Evolutionary conservation across 2,329 filamentous ascomycete species (phyloP).

Genomic region (Hawksworthiomyces lignivorus): DNA sequence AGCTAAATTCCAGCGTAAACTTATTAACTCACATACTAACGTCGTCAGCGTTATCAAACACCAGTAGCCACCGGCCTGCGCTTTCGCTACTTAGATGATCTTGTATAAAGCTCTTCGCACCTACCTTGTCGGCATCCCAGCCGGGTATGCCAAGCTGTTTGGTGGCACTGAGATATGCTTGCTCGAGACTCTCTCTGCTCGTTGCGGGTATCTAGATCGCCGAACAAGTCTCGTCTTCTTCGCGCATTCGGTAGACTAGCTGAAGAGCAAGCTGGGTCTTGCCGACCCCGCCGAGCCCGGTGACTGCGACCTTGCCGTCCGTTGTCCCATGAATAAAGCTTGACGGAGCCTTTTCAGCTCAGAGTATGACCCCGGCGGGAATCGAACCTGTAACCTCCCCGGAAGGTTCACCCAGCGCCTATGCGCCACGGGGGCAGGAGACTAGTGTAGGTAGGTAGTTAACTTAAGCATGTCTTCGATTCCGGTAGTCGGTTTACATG

Average conservation of each 20-base stretch:
- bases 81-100: conserved; percentile 19
- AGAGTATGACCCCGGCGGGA: too few species aligned
- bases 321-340: conserved; percentile 11
- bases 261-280: conserved; percentile 34
- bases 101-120: conserved; percentile 30
- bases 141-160: conserved; percentile 20
- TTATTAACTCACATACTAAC: conserved; percentile 19
- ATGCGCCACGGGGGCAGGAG: too few species aligned
- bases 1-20: not conserved
- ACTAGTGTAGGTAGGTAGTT: too few species aligned
- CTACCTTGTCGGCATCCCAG: conserved; percentile 24
- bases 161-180: conserved; percentile 27
- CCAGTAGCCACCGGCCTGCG: conserved; percentile 30
- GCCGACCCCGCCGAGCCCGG: conserved; percentile 28
- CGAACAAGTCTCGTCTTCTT: conserved; percentile 22
- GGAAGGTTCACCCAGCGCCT: too few species aligned
- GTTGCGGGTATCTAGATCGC: conserved; percentile 34
- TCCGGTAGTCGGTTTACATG: too few species aligned
- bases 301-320: conserved; percentile 20
- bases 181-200: conserved; percentile 22
- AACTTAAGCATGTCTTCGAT: too few species aligned
- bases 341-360: conserved; percentile 15
- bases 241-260: conserved; percentile 21
- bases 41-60: conserved; percentile 40
- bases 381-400: too few species aligned